These are phyloP conservation scores for Coemansia pectinata DNA, from an alignment of 192 early-diverging fungal genomes.

Conservation along the genomic window DNA sequence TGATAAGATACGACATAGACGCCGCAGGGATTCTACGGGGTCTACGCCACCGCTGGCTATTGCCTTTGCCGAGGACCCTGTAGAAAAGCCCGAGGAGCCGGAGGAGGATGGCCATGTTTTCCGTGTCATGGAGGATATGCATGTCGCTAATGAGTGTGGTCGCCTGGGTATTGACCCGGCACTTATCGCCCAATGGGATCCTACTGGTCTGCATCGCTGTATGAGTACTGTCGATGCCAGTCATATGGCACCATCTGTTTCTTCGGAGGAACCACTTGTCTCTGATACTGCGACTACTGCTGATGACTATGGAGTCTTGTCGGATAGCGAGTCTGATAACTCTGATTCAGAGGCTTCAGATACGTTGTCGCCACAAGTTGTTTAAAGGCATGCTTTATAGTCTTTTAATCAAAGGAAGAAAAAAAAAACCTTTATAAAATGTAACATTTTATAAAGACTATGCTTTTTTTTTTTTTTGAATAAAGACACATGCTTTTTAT, in stretches of 20 bases:
- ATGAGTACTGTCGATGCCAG: background rate
- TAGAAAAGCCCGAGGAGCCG: background rate
- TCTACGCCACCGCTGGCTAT: background rate
- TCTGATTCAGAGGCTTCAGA: background rate
- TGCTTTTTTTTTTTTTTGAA: background rate
- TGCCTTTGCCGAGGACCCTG: background rate
- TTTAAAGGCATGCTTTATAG: background rate
- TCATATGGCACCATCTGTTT: background rate
- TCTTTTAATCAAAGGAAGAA: background rate
- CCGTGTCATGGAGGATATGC: slow-evolving; percentile 16
- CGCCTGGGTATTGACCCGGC: slow-evolving; percentile 32
- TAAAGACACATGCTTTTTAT: background rate
- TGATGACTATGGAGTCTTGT: background rate
- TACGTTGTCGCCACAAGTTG: background rate
- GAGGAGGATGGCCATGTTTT: background rate
- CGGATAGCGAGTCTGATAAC: slow-evolving; percentile 33
- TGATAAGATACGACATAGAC: background rate
- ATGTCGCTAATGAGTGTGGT: slow-evolving; percentile 24
- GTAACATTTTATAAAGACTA: background rate
- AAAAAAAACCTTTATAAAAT: background rate
- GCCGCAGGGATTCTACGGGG: background rate
- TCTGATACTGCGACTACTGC: background rate
- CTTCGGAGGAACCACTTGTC: background rate
- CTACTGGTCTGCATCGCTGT: slow-evolving; percentile 23
- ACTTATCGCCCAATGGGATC: slow-evolving; percentile 36